Evolutionary conservation across 1,139 yeast species (phyloP).

Genomic region (Suhomyces bolitotheri): DNA sequence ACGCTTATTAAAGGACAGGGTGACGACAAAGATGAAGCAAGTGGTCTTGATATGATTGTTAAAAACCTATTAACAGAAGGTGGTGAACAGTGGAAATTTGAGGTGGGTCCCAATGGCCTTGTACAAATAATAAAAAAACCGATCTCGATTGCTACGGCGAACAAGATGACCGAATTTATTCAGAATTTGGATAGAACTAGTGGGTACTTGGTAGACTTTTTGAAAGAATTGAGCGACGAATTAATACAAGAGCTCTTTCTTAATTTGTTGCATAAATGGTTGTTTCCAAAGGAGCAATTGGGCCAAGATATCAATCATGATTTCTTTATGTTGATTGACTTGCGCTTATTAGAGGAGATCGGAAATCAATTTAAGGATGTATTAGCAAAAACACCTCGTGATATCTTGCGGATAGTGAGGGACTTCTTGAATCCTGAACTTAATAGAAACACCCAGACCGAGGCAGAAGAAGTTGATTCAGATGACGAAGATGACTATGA

Average conservation of each 20-base stretch:
- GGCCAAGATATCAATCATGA: constrained; percentile 14
- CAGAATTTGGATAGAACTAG: constrained; percentile 54
- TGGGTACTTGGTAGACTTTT: constrained; percentile 44
- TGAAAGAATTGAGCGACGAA: constrained; percentile 52
- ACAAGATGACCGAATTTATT: constrained; percentile 33
- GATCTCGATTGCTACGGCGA: constrained; percentile 11
- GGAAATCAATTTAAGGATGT: constrained; percentile 61
- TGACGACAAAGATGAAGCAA: constrained; percentile 18
- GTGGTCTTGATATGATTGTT: constrained; percentile 39
- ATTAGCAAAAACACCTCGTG: constrained; percentile 62
- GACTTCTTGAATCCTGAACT: constrained; percentile 37
- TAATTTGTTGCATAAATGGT: constrained; percentile 58
- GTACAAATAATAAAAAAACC: constrained; percentile 45
- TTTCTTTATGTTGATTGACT: constrained; percentile 57
- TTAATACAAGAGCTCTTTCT: constrained; percentile 53
- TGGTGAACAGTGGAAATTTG: constrained; percentile 53
- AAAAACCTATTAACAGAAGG: constrained; percentile 46
- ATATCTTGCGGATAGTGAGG: constrained; percentile 56
- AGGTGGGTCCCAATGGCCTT: constrained; percentile 54
- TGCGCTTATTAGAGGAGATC: constrained; percentile 63
- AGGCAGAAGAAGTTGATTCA: constrained; percentile 33
- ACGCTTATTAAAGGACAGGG: constrained; percentile 33
- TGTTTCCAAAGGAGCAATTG: constrained; percentile 21
- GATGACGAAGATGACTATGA: constrained; percentile 44
- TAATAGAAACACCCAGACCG: constrained; percentile 1